These are phyloP conservation scores for Lentinula aciculospora DNA, from an alignment of 768 basidiomycete genomes.

Conservation along the genomic window DNA sequence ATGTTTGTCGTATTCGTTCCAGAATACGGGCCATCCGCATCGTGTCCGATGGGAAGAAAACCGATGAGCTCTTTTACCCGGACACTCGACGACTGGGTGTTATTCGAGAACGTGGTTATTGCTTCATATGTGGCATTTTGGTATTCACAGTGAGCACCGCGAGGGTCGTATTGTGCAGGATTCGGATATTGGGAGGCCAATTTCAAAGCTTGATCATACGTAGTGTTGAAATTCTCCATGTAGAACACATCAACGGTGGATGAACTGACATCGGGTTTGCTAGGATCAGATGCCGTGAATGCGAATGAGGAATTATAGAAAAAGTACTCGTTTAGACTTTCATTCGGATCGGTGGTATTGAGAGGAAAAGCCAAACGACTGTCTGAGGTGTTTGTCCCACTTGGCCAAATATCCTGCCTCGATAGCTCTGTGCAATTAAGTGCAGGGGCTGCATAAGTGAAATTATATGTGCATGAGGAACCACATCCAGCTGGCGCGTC, in stretches of 20 bases:
- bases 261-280: not conserved
- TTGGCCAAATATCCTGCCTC: not conserved
- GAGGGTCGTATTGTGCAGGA: not conserved
- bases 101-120: not conserved
- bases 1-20: not conserved
- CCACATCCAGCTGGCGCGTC: not conserved
- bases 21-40: not conserved
- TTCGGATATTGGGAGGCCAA: not conserved
- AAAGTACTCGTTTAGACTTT: not conserved
- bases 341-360: not conserved
- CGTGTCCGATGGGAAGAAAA: not conserved
- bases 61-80: not conserved
- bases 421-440: not conserved
- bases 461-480: not conserved
- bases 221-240: not conserved
- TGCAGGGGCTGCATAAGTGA: not conserved
- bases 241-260: not conserved
- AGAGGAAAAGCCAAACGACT: not conserved
- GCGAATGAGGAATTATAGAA: not conserved
- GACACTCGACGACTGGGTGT: not conserved
- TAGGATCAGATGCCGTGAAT: not conserved
- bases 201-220: not conserved
- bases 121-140: conserved; percentile 3
- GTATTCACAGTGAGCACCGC: conserved; percentile 1
- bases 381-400: not conserved